Evolutionary conservation across 331 rosid genomes (phyloP), one percentile per base, ranked within the genome.

Genomic region (Phaseolus coccineus): DNA sequence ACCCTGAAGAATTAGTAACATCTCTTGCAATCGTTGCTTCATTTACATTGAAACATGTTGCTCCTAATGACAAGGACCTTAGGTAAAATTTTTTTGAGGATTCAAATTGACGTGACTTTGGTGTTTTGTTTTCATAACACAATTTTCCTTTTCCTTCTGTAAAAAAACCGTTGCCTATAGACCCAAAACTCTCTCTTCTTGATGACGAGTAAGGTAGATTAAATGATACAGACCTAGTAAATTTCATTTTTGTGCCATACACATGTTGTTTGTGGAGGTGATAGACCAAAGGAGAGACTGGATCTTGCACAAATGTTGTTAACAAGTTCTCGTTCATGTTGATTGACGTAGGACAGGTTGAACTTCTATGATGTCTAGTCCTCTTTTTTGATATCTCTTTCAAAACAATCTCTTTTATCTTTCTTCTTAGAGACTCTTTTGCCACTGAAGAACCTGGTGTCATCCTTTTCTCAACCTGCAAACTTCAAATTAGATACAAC

Each of bases 141-240:
- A 42, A 28, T 31, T 28, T 80, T 65, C 53, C 47, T 44, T 66
- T 2, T 46, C n/a, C 14, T 19, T 46, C 44, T 25, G 12, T 62
- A 19, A n/a, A 37, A 39, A 22, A 78, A 68, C 11, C n/a, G 19
- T 68, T 37, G 53, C 12, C 33, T 50, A 0, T 13, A 63, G 27
- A n/a, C 62, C 4, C 25, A 13, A 1, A 76, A 3, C n/a, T 2
- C 14, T 1, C 25, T 11, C 3, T 9, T 70, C 59, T 33, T 24
- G 76, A 73, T 4, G 27, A 58, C 11, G 78, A 71, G 35, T 71
- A 39, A 19, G 71, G 76, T 25, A 31, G 35, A 76, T 91, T 94
- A 78, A 86, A 84, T 77, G 97, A 79, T 37, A 50, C 51, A 6
- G 87, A 84, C 81, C 83, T 92, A 7, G 39, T 74, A 44, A 89